Evolutionary conservation across 2,329 filamentous ascomycete species (phyloP), one percentile per base, ranked within the genome.

Genomic region (Fusarium anguioides): DNA sequence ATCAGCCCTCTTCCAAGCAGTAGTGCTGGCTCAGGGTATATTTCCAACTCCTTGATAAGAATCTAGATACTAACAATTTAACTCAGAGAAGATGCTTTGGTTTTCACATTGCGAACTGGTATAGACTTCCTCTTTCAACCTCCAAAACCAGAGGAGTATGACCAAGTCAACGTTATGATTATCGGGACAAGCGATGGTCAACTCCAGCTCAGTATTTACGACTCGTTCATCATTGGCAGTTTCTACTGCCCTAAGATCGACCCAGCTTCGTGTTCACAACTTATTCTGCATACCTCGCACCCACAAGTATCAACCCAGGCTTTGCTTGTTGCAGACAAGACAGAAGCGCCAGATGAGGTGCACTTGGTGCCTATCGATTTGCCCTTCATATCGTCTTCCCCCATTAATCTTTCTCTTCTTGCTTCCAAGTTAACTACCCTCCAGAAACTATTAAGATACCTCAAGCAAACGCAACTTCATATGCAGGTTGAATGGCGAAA

Each of bases 401-500:
- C 92, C 5, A 87, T 94, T 55, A 92, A 96, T 73, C 81, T 98
- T 4, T 92, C 94, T 26, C 84, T 97, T 6, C 83, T 98, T 14
- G 91, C 94, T 1, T 93, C 91, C 17, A 97, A 96, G 72, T 91
- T 93, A 6, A 96, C 94, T 1, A 92, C 93, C 40, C 79, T 98
- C 17, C 93, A 97, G 72, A 97, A 96, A 66, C 79, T 98, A 14
- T 81, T 97, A 9, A 86, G 93, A 46, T 98, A 99, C 75, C 85
- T 97, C 41, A 89, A 88, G 55, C 93, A 97, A 75, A 89, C 91
- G 1, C 88, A 96, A 64, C 83, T 87, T 31, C 92, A 95, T 67
- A 92, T 97, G 81, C 82, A 89, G 23, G 85, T 89, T 5, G 94
- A 97, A 75, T 97, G 92, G 87, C 91, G 92, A 72, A 91, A 92